Conservation (phyloP, 1,139 yeast species). For the Debaryomyces fabryi region DNA sequence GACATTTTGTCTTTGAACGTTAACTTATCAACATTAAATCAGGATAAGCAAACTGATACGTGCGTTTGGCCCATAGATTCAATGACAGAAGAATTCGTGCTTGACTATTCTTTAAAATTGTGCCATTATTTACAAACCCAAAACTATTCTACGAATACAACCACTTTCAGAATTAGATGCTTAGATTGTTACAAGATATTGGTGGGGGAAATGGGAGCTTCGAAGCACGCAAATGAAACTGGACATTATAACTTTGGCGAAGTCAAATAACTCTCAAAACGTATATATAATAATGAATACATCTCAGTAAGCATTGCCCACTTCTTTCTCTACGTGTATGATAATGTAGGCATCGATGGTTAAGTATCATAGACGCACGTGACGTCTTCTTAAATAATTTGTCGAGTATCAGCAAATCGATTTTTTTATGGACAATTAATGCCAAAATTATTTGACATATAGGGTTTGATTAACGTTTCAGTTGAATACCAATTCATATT, state of each 20-base stretch:
- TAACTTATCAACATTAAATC: slow-evolving; percentile 23
- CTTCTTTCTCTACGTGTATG: background rate
- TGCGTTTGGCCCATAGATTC: slow-evolving; percentile 39
- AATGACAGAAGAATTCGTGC: slow-evolving; percentile 30
- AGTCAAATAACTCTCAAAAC: slow-evolving; percentile 25
- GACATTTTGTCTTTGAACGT: slow-evolving; percentile 58
- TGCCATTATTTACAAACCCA: slow-evolving; percentile 49
- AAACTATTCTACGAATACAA: slow-evolving; percentile 71
- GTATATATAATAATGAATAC: background rate
- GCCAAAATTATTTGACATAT: background rate
- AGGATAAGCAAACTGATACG: slow-evolving; percentile 32
- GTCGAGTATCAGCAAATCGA: slow-evolving; percentile 7
- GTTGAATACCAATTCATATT: slow-evolving; percentile 2
- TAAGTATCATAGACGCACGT: background rate
- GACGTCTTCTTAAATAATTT: slow-evolving; percentile 1
- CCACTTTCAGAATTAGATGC: slow-evolving; percentile 61
- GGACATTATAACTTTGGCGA: slow-evolving; percentile 73
- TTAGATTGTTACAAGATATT: slow-evolving; percentile 55
- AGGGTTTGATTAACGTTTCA: slow-evolving; percentile 1
- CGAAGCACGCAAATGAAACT: slow-evolving; percentile 64
- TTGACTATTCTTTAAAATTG: slow-evolving; percentile 42
- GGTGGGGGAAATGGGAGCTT: slow-evolving; percentile 69
- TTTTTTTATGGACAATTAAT: slow-evolving; percentile 4
- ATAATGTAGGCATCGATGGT: background rate
- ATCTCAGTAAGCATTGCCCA: background rate